Evolutionary conservation across 257 asterid genomes (phyloP), one percentile per base, ranked within the genome.

Genomic region (Fraxinus excelsior): DNA sequence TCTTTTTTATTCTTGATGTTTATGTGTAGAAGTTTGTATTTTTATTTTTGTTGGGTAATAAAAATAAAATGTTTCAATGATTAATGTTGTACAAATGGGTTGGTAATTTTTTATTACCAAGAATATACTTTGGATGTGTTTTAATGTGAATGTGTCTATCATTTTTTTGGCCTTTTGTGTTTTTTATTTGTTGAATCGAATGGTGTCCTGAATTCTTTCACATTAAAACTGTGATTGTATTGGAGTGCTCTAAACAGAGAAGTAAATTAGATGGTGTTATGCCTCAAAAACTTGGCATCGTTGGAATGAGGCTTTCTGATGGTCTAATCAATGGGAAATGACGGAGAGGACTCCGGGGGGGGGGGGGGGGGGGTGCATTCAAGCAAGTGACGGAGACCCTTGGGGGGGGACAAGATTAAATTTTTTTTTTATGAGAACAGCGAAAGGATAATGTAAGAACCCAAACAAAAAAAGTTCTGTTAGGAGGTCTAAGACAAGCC

Each of bases 71-170:
- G 23, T 11, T 28, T 31, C 21, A 34, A 2, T 21, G 29, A 51
- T 12, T 42, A 62, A 72, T 37, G n/a, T 44, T 13, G 53, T 3
- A 31, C 67, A 19, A 21, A 18, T n/a, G 37, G 58, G 71, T 34
- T 26, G 38, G 31, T 5, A 35, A 4, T 19, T 44, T n/a, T n/a
- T n/a, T n/a, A n/a, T n/a, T n/a, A 3, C 18, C 18, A 13, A 13
- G 51, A 44, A 12, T 44, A 13, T 42, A 44, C 19, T 75, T 68
- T 93, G 91, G 40, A 28, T 74, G 72, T 37, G 38, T n/a, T 74
- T 37, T 67, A 14, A 31, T 68, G 79, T 56, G 79, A 70, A 60
- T 78, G 40, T 28, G 29, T 73, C 29, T 0, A 68, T 40, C n/a
- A 29, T 32, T 60, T 49, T 56, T 21, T 74, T 23, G 18, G 60